phyloP scores from a whole-genome alignment of 1,284 basidiomycete species.

The Coriolopsis trogii region DNA sequence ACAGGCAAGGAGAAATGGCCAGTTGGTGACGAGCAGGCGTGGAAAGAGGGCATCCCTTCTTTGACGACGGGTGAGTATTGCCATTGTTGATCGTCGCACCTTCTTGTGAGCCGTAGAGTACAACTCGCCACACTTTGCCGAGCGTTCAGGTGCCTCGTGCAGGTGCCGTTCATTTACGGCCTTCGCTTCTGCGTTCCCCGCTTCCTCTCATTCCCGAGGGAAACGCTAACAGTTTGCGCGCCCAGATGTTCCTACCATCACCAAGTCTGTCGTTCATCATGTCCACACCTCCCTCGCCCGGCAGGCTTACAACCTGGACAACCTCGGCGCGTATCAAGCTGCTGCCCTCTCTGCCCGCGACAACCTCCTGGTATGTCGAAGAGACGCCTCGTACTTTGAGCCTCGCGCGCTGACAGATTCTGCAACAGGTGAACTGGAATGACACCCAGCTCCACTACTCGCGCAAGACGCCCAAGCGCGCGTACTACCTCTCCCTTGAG shows the following conservation, averaged over 20 bases:
- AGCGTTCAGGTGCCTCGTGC: slow-evolving; percentile 22
- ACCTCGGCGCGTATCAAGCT: slow-evolving; percentile 81
- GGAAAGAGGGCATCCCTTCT: slow-evolving; percentile 69
- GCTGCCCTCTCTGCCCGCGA: slow-evolving; percentile 83
- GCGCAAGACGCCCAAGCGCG: slow-evolving; percentile 75
- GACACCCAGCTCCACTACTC: slow-evolving; percentile 73
- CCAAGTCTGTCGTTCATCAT: slow-evolving; percentile 82
- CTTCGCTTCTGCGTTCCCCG: slow-evolving; percentile 1
- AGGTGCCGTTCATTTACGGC: neutral
- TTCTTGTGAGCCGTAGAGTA: neutral
- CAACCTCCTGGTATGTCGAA: slow-evolving; percentile 72
- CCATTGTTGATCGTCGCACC: no score
- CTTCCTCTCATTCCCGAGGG: neutral
- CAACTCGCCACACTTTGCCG: neutral
- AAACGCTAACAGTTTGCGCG: neutral
- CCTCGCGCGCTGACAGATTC: neutral
- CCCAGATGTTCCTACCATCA: slow-evolving; percentile 66
- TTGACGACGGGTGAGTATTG: slow-evolving; percentile 56
- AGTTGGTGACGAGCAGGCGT: slow-evolving; percentile 77
- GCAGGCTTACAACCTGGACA: slow-evolving; percentile 86
- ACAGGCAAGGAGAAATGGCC: slow-evolving; percentile 85
- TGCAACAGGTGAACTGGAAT: slow-evolving; percentile 73
- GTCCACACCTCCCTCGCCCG: slow-evolving; percentile 87
- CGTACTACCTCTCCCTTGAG: slow-evolving; percentile 91
- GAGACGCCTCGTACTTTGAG: neutral